Base-by-base conservation (phyloP, 1,139 yeast species). In the Zygosaccharomyces sapae region DNA sequence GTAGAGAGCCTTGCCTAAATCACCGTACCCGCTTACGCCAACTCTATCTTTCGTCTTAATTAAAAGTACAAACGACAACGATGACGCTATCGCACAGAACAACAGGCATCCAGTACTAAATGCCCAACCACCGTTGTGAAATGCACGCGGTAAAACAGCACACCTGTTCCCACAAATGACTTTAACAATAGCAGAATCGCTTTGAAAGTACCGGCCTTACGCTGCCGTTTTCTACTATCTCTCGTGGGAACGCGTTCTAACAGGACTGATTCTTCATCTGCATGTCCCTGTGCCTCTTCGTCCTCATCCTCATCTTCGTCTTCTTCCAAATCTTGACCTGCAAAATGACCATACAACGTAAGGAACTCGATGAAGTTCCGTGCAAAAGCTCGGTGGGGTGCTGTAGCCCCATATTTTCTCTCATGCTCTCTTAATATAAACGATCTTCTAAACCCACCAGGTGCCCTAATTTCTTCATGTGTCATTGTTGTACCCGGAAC, bases 391-490 rank as follows among this genome's bases (percentile, higher is more conserved):
- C 18, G 92, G 90, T n/a, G 76, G 75, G 62, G 55, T 1, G 47
- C 52, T 44, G 56, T 52, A 2, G 56, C 55, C 3, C 62, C 62
- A 41, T 62, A 61, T 52, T 41, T 60, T 50, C 48, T 49, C 44
- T 54, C 49, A 38, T 47, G 65, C 60, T 59, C 74, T 53, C 78
- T 76, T 38, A 81, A 73, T 30, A 90, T 64, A 59, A 79, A 90
- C 57, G 88, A 89, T 57, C 98, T 76, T 58, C 98, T 74, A 67
- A 90, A 90, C 13, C 97, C 98, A 34, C 97, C 97, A 0, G 97
- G 97, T 1, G 87, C 86, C 52, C 82, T 78, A 54, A 90, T 82
- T 53, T 86, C 90, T 54, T 83, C 78, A 18, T 79, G 77, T 30
- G 77, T 73, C 58, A 76, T 71, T 43, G 46, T 19, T 5, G 53